Base-by-base conservation (phyloP, 176 grass and related monocot genomes). In the Oryza meridionalis region DNA sequence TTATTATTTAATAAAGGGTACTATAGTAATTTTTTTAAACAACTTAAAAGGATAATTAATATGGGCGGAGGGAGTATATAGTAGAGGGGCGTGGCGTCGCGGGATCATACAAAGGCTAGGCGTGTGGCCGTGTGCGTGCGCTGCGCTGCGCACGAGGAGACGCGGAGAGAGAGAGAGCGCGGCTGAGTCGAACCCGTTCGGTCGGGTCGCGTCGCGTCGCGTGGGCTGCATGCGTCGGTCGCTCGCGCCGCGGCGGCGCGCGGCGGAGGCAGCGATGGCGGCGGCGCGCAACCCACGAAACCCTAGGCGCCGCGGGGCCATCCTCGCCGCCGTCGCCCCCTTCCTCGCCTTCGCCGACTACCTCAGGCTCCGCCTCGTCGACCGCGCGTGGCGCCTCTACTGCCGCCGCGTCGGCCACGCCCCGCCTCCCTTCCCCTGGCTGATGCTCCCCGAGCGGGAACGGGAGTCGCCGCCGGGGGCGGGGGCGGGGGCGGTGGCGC, bases 401-500 rank as follows among this genome's bases (percentile, higher is more conserved):
- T 72, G 65, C 88, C 78, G 35, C 72, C 79, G 62, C 66, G 1
- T 66, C 33, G 78, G 88, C 73, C 45, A 72, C 44, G 12, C 44
- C 47, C 78, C 83, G 24, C 88, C 88, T 55, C 88, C 83, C 10
- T 90, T 90, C 83, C 83, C 88, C 24, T 90, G 83, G 88, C 83
- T 90, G 43, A 81, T 90, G 83, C 88, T 90, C 66, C 83, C 88
- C 31, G 64, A 83, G 42, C 46, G 46, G 33, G 33, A 32, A n/a
- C n/a, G n/a, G 45, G 45, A 49, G 4, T 11, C 12, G 3, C 12
- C 11, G 0, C 3, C 46, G 46, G 13, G 12, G 3, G 46, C 12
- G 46, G 46, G 46, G 46, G 12, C 46, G 46, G 46, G 3, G 46
- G 46, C 12, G 12, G 46, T 12, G 46, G 86, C 49, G 65, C 78